phyloP scores from a whole-genome alignment of 225 moss, liverwort and hornwort species.

The Neckera pumila region DNA sequence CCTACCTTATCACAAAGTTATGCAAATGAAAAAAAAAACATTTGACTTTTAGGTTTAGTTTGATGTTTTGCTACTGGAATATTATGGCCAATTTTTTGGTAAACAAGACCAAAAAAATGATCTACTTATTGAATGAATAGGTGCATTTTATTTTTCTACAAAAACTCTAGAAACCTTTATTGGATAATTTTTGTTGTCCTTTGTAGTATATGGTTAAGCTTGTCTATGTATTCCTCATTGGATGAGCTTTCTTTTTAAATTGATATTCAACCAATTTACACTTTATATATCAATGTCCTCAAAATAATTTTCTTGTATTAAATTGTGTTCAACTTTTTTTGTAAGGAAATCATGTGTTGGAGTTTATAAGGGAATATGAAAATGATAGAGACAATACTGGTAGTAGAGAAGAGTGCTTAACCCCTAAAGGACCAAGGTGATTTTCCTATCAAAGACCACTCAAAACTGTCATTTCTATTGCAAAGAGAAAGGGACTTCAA shows the following conservation, averaged over 20 bases:
- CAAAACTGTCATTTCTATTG: no score
- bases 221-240: not conserved
- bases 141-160: not conserved
- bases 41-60: fast-evolving
- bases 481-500: no score
- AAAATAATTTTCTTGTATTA: not conserved
- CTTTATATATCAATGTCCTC: fast-evolving
- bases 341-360: fast-evolving
- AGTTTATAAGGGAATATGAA: not conserved
- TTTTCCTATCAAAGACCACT: no score
- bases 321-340: not conserved
- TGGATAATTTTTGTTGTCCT: no score
- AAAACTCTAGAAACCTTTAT: not conserved
- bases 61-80: not conserved
- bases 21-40: no score
- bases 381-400: not conserved
- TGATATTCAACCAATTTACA: not conserved
- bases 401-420: not conserved
- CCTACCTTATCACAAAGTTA: not conserved
- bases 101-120: not conserved
- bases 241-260: not conserved
- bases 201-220: fast-evolving
- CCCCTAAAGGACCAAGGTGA: no score
- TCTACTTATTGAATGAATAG: not conserved
- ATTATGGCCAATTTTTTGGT: fast-evolving